A percentile compares a stretch with the other conserved stretches of the same genome.
Conservation (phyloP, 75 land plant genomes). For the Pinus albicaulis region DNA sequence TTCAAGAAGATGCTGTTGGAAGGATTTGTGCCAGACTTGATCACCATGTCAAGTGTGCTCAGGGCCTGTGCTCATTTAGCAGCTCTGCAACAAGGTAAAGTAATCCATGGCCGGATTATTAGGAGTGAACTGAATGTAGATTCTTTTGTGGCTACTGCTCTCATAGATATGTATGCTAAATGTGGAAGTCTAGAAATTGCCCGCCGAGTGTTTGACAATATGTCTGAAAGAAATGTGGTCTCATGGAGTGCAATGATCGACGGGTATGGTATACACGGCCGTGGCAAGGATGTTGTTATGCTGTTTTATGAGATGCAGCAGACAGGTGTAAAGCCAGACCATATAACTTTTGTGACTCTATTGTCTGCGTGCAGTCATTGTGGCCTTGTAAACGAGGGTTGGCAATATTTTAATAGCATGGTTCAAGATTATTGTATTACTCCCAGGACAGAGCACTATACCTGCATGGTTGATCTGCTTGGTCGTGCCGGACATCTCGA, state of each 20-base stretch:
- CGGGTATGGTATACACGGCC: slow-evolving; percentile 13
- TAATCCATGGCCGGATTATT: background rate
- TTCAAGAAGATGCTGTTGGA: slow-evolving; percentile 15
- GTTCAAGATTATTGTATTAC: background rate
- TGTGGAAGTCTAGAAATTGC: slow-evolving; percentile 11
- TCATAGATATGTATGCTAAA: slow-evolving; percentile 17
- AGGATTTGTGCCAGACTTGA: slow-evolving; percentile 10
- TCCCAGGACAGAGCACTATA: background rate
- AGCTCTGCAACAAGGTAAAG: slow-evolving; percentile 13
- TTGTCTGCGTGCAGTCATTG: slow-evolving; percentile 15
- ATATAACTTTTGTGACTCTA: slow-evolving; percentile 5
- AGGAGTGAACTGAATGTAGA: background rate
- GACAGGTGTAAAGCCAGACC: slow-evolving; percentile 12
- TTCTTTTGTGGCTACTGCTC: slow-evolving; percentile 12
- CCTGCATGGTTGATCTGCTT: background rate
- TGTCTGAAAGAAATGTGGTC: slow-evolving; percentile 1
- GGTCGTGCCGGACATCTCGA: background rate
- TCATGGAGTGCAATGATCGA: slow-evolving; percentile 14
- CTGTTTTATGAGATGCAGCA: slow-evolving; percentile 13
- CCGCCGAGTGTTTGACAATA: slow-evolving; percentile 12
- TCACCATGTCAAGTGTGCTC: slow-evolving; percentile 16
- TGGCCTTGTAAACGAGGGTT: slow-evolving; percentile 1
- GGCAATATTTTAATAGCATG: slow-evolving; percentile 4
- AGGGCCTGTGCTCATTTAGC: slow-evolving; percentile 24
- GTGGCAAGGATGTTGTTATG: slow-evolving; percentile 7